Conservation (phyloP, 345 rosid species). For the Linum usitatissimum region DNA sequence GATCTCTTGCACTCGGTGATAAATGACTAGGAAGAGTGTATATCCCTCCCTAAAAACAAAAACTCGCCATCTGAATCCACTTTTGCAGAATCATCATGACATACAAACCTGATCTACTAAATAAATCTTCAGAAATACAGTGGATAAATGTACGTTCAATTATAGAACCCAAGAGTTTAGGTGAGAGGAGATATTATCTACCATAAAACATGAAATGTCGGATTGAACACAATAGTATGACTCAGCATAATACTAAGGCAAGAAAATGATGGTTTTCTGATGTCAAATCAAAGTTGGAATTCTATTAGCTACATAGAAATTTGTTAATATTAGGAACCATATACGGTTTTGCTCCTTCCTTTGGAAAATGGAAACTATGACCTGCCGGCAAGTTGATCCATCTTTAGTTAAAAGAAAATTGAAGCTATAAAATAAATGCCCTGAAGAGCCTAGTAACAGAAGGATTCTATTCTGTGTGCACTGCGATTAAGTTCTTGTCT, state of each 20-base stretch:
- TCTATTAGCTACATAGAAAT: no score
- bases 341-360: no score
- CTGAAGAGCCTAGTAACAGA: neutral
- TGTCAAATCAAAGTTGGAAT: no score
- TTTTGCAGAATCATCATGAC: neutral
- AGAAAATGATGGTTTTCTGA: no score
- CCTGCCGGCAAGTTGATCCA: no score
- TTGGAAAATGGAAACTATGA: no score
- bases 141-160: neutral
- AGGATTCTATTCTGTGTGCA: neutral
- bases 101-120: neutral
- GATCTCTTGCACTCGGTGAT: conserved; percentile 79
- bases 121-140: neutral
- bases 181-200: neutral
- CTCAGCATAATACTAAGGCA: no score
- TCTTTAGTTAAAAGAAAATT: no score
- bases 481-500: neutral
- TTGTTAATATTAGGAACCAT: no score
- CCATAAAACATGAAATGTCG: no score
- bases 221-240: no score
- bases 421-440: no score
- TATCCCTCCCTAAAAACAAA: conserved; percentile 50
- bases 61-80: neutral
- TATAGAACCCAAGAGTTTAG: neutral
- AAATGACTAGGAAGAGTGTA: conserved; percentile 95